Evolutionary conservation across 1,284 basidiomycete species (phyloP).

Genomic region (Peniophora sp.): DNA sequence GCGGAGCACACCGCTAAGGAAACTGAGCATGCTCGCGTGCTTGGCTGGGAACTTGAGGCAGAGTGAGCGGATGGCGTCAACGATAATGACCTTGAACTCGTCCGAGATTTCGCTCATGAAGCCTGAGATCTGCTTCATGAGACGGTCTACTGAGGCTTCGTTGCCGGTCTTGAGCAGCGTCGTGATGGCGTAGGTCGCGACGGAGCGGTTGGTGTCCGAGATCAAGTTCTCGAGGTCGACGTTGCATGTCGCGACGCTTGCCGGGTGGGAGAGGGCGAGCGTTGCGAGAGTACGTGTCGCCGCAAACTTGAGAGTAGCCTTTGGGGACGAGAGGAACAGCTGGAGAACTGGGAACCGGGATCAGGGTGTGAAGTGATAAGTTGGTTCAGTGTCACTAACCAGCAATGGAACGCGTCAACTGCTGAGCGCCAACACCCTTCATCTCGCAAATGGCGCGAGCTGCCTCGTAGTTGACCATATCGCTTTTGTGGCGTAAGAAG

Average conservation of each 20-base stretch:
- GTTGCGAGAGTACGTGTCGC: conserved; percentile 93
- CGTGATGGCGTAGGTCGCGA: conserved; percentile 98
- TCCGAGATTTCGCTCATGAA: conserved; percentile 99
- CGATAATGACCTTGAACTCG: conserved; percentile 99
- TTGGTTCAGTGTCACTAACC: conserved; percentile 41
- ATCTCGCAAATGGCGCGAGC: conserved; percentile 97
- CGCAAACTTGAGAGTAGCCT: conserved; percentile 93
- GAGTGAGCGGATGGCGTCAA: conserved; percentile 95
- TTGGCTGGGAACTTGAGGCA: conserved; percentile 99
- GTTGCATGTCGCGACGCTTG: conserved; percentile 89
- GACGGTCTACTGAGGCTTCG: conserved; percentile 95
- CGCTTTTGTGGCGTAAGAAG: conserved; percentile 97
- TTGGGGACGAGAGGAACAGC: conserved; percentile 89
- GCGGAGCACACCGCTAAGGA: conserved; percentile 88
- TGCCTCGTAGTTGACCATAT: conserved; percentile 99
- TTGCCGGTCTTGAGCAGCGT: conserved; percentile 99
- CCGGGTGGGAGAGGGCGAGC: conserved; percentile 78
- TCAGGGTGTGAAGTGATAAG: conserved; percentile 5
- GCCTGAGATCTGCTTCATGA: conserved; percentile 99
- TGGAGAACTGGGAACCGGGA: conserved; percentile 61
- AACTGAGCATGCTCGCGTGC: conserved; percentile 91
- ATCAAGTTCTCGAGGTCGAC: conserved; percentile 98
- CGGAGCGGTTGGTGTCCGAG: conserved; percentile 91
- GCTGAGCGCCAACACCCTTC: conserved; percentile 71
- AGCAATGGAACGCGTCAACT: conserved; percentile 83